phyloP scores from a whole-genome alignment of 768 basidiomycete species.

The Suillus discolor region DNA sequence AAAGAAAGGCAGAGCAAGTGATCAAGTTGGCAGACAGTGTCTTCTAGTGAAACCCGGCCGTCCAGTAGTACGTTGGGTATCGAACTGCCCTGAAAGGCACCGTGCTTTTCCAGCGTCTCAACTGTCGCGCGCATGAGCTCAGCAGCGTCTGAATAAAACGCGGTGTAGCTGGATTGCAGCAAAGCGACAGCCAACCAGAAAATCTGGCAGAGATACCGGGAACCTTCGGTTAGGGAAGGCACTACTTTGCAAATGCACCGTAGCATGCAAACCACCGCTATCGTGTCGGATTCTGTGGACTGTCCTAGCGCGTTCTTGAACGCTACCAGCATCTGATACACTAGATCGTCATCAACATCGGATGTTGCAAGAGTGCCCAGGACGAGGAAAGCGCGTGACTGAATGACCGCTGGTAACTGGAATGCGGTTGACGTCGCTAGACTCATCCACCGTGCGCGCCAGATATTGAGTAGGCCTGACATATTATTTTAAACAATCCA shows the following conservation, averaged over 20 bases:
- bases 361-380: slow-evolving; percentile 80
- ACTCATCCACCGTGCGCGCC: slow-evolving; percentile 94
- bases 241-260: slow-evolving; percentile 81
- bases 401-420: slow-evolving; percentile 86
- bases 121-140: slow-evolving; percentile 66
- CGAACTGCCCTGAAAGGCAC: slow-evolving; percentile 54
- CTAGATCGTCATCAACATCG: slow-evolving; percentile 89
- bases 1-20: slow-evolving; percentile 75
- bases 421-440: slow-evolving; percentile 87
- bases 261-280: slow-evolving; percentile 84
- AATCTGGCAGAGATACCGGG: slow-evolving; percentile 71
- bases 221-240: slow-evolving; percentile 65
- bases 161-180: slow-evolving; percentile 74
- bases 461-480: slow-evolving; percentile 77
- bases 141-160: slow-evolving; percentile 70
- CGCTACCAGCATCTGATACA: slow-evolving; percentile 92
- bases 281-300: slow-evolving; percentile 68
- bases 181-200: slow-evolving; percentile 91
- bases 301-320: slow-evolving; percentile 71
- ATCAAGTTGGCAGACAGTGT: slow-evolving; percentile 72
- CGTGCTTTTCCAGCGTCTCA: slow-evolving; percentile 63
- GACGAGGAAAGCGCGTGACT: slow-evolving; percentile 83
- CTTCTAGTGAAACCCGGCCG: slow-evolving; percentile 63
- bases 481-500: slow-evolving; percentile 11
- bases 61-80: slow-evolving; percentile 65